Percentiles rank a stretch among this genome's conserved stretches.
These are phyloP conservation scores for Pythium phragmitis DNA, from an alignment of 352 stramenopile species.

Conservation along the genomic window DNA sequence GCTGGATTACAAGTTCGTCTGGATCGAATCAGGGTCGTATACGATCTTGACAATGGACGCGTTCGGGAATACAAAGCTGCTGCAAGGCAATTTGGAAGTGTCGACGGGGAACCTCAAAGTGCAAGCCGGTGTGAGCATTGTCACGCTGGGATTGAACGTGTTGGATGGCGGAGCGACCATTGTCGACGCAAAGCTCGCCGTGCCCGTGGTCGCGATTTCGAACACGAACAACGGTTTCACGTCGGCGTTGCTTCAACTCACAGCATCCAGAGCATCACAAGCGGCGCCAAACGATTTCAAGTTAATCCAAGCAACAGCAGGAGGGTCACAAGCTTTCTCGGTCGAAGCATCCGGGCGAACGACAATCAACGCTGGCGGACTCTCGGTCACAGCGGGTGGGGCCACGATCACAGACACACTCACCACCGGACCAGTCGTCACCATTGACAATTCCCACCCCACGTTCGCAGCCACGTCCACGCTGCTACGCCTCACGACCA, in stretches of 20 bases:
- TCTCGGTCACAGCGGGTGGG: slow-evolving; percentile 36
- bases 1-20: slow-evolving; percentile 65
- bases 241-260: slow-evolving; percentile 2
- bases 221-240: slow-evolving; percentile 2
- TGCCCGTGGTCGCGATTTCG: neutral
- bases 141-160: slow-evolving; percentile 38
- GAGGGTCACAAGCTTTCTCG: slow-evolving; percentile 22
- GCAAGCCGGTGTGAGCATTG: slow-evolving; percentile 35
- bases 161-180: slow-evolving; percentile 44
- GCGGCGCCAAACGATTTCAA: slow-evolving; percentile 8
- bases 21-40: slow-evolving; percentile 45
- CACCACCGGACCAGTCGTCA: neutral
- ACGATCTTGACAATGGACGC: slow-evolving; percentile 57
- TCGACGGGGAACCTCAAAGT: slow-evolving; percentile 55
- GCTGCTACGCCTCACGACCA: slow-evolving; percentile 1
- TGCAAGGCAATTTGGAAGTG: slow-evolving; percentile 49
- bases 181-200: neutral
- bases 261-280: neutral
- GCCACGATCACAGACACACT: slow-evolving; percentile 31
- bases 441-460: neutral
- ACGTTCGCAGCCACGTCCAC: neutral
- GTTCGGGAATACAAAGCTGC: slow-evolving; percentile 46
- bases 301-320: slow-evolving; percentile 23
- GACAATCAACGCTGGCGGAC: slow-evolving; percentile 36
- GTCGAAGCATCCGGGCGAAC: slow-evolving; percentile 36